Evolutionary conservation across 1,139 yeast species (phyloP).

Genomic region (Pichia sp.): DNA sequence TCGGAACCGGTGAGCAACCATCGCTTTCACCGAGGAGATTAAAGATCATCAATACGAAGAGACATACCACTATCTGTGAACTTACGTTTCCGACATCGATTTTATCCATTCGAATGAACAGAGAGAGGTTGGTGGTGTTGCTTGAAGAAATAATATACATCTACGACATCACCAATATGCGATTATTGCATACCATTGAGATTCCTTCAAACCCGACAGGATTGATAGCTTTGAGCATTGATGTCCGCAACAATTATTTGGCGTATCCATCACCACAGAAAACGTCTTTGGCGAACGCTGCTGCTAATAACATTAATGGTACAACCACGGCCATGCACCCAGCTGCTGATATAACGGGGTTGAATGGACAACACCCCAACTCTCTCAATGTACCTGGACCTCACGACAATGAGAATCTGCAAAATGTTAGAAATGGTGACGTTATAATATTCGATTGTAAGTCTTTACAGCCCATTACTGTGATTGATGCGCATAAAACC

Average conservation of each 20-base stretch:
- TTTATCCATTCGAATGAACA: slow-evolving; percentile 53
- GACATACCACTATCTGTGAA: slow-evolving; percentile 62
- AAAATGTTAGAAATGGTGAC: slow-evolving; percentile 60
- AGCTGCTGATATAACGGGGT: slow-evolving; percentile 5
- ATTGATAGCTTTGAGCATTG: slow-evolving; percentile 54
- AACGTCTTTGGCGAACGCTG: slow-evolving; percentile 19
- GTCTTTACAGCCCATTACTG: slow-evolving; percentile 75
- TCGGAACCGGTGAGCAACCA: slow-evolving; percentile 40
- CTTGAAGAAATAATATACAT: slow-evolving; percentile 60
- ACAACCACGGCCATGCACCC: background rate
- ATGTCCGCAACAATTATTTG: slow-evolving; percentile 52
- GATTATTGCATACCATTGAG: slow-evolving; percentile 56
- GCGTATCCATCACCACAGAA: slow-evolving; percentile 84
- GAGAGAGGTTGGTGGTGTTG: slow-evolving; percentile 56
- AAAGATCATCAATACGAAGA: slow-evolving; percentile 59
- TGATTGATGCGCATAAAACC: slow-evolving; percentile 89
- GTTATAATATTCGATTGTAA: slow-evolving; percentile 77
- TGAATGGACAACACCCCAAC: slow-evolving; percentile 7
- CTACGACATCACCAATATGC: slow-evolving; percentile 67
- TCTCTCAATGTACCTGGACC: background rate
- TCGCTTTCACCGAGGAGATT: slow-evolving; percentile 39
- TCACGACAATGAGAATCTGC: background rate
- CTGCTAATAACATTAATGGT: slow-evolving; percentile 13
- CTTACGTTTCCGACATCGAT: slow-evolving; percentile 58
- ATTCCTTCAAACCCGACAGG: slow-evolving; percentile 31